phyloP scores from a whole-genome alignment of 23 red algal species.

The Gracilariopsis chorda region DNA sequence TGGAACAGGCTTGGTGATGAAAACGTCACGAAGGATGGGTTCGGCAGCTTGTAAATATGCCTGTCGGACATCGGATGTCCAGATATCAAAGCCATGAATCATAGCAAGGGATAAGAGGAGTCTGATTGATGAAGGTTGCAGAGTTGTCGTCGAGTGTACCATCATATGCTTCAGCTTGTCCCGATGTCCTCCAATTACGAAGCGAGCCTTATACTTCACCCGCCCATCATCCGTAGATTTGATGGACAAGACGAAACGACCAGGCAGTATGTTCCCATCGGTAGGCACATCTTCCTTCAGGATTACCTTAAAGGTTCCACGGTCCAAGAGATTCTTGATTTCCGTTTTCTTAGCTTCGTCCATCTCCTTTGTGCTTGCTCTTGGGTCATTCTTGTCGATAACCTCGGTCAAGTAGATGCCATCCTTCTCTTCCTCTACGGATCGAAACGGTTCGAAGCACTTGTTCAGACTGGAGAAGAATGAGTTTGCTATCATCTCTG shows the following conservation, averaged over 20 bases:
- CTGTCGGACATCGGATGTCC: neutral
- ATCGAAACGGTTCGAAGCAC: neutral
- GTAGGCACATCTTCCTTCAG: slow-evolving; percentile 15
- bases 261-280: slow-evolving; percentile 34
- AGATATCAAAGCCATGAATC: neutral
- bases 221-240: slow-evolving; percentile 26
- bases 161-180: slow-evolving; percentile 18
- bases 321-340: neutral
- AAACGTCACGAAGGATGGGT: neutral
- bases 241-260: neutral
- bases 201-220: slow-evolving; percentile 20
- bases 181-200: slow-evolving; percentile 27
- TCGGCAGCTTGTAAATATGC: neutral
- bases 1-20: neutral
- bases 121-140: neutral
- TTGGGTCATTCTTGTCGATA: neutral
- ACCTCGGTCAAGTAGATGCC: slow-evolving; percentile 6
- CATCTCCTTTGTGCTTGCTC: neutral
- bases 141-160: neutral
- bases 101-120: neutral
- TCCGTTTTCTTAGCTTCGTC: neutral
- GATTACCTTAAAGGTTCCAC: slow-evolving; percentile 20
- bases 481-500: neutral
- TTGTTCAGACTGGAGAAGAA: slow-evolving; percentile 7
- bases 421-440: neutral